A percentile compares a stretch with the other conserved stretches of the same genome.
Conservation (phyloP, 306 rosid genomes). For the Argentina anserina region DNA sequence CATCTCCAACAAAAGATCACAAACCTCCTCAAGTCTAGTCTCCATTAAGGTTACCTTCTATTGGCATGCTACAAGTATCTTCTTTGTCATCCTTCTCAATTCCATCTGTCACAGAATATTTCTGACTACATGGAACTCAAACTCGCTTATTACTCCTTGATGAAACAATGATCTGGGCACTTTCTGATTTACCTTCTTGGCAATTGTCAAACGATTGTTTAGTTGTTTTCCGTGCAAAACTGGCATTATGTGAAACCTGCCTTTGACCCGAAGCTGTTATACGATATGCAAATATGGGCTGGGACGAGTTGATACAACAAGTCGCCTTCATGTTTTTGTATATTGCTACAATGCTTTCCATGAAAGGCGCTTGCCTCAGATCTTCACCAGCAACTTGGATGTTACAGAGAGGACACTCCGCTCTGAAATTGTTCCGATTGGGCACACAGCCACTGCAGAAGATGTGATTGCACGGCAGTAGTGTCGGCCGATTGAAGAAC, state of each 20-base stretch:
- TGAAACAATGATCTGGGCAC: slow-evolving; percentile 24
- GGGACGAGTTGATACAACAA: slow-evolving; percentile 41
- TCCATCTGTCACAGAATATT: slow-evolving; percentile 24
- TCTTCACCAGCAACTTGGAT: slow-evolving; percentile 40
- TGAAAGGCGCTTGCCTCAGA: slow-evolving; percentile 49
- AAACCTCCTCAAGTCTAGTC: slow-evolving; percentile 50
- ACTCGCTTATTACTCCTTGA: slow-evolving; percentile 4
- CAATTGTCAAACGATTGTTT: slow-evolving; percentile 12
- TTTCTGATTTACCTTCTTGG: slow-evolving; percentile 17
- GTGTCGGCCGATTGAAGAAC: slow-evolving; percentile 51
- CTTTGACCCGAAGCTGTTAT: slow-evolving; percentile 30
- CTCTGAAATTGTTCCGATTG: slow-evolving; percentile 24
- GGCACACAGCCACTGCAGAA: slow-evolving; percentile 73
- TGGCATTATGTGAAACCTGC: slow-evolving; percentile 19
- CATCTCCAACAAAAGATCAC: slow-evolving; percentile 78
- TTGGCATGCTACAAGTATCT: slow-evolving; percentile 6
- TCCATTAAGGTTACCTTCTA: slow-evolving; percentile 35
- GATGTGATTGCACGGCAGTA: slow-evolving; percentile 82
- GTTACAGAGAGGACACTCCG: slow-evolving; percentile 67
- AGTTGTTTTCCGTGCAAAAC: slow-evolving; percentile 14
- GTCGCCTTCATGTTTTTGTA: slow-evolving; percentile 64
- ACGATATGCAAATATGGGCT: slow-evolving; percentile 42
- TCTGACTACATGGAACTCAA: slow-evolving; percentile 14
- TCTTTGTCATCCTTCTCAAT: slow-evolving; percentile 27
- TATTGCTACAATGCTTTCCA: slow-evolving; percentile 67